Conservation (phyloP, 75 land plant genomes). For the Chamaecyparis obtusa region DNA sequence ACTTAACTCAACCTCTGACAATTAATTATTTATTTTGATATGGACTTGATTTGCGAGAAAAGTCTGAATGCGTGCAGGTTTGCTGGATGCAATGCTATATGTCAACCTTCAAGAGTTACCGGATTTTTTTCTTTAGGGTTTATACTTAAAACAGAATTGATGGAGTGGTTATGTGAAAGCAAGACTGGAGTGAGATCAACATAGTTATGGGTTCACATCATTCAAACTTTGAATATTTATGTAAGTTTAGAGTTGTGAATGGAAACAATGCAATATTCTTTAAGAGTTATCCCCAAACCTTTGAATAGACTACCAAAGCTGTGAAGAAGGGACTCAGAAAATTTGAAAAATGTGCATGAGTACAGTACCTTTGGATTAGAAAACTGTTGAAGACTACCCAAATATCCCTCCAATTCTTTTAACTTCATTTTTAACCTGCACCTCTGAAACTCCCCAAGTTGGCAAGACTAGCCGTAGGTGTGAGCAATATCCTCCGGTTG, state of each 20-base stretch:
- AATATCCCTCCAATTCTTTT: conserved; percentile 59
- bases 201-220: too few species aligned
- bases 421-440: conserved; percentile 53
- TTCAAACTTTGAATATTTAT: neutral
- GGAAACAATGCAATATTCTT: neutral
- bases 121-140: neutral
- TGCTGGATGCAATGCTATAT: neutral
- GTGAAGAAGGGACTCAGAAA: too few species aligned
- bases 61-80: neutral
- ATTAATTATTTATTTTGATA: neutral
- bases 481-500: too few species aligned
- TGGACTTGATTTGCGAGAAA: neutral
- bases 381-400: conserved; percentile 59
- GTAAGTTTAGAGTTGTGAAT: neutral
- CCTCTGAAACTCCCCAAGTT: neutral
- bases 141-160: neutral
- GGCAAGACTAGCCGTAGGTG: neutral
- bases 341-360: too few species aligned
- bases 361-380: conserved; percentile 45
- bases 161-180: neutral
- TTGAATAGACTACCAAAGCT: too few species aligned
- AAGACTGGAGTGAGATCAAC: neutral
- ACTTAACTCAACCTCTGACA: neutral
- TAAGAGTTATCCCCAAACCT: too few species aligned
- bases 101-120: neutral